A percentile compares a stretch with the other conserved stretches of the same genome.
Evolutionary conservation across 306 rosid genomes (phyloP).

Genomic region (Clitoria ternatea): DNA sequence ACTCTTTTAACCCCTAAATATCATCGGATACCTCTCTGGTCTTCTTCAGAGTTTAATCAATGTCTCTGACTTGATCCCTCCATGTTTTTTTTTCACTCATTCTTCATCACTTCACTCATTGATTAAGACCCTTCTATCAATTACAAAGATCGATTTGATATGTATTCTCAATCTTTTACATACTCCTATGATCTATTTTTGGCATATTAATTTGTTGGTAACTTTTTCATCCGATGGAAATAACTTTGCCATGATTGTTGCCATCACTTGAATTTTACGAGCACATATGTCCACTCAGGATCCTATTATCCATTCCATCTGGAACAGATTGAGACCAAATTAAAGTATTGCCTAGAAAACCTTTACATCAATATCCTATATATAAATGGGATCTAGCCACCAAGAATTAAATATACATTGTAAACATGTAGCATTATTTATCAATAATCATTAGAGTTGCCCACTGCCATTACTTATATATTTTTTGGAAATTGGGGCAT

Average conservation of each 20-base stretch:
- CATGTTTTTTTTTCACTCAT: not conserved
- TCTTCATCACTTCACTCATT: constrained; percentile 22
- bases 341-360: constrained; percentile 11
- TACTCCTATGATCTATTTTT: not conserved
- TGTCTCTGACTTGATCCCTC: constrained; percentile 36
- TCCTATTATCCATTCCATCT: not conserved
- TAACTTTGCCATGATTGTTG: not conserved
- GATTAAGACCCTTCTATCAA: constrained; percentile 16
- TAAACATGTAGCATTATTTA: not conserved
- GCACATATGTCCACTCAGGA: not conserved
- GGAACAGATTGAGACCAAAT: not conserved
- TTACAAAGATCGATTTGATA: not conserved
- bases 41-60: constrained; percentile 26
- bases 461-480: not conserved
- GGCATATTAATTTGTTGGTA: not conserved
- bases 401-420: constrained; percentile 4
- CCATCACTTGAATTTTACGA: not conserved
- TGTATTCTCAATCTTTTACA: not conserved
- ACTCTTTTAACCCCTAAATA: not conserved
- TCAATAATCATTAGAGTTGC: not conserved
- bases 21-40: constrained; percentile 42
- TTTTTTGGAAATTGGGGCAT: not conserved
- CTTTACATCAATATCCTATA: constrained; percentile 1
- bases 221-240: not conserved
- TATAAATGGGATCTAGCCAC: constrained; percentile 14